Evolutionary conservation across 2,329 filamentous ascomycete species (phyloP), one percentile per base, ranked within the genome.

Genomic region (Epicoccum sorghinum): DNA sequence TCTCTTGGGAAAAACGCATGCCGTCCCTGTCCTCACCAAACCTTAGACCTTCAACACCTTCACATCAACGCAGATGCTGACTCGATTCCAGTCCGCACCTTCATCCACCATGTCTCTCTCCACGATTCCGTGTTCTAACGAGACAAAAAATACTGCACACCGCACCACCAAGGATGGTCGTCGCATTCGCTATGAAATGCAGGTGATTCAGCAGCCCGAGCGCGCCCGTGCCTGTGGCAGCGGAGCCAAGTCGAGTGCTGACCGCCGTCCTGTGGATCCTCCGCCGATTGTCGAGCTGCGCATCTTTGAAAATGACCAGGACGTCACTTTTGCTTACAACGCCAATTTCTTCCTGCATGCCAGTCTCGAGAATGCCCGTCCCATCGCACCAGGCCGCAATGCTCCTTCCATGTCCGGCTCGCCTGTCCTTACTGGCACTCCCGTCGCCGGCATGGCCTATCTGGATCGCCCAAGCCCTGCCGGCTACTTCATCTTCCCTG

Each of bases 401-500:
- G 10, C 83, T 82, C 49, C 73, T 6, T 27, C 86, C n/a, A 84
- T 89, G 9, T 85, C 86, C 44, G 88, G 86, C 53, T 87, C 89
- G 38, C 90, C 95, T 0, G 93, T 98, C 23, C 80, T 99, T 64
- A 98, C 93, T 0, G 95, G 95, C 61, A 93, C 96, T 66, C 92
- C 93, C 0, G 93, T 96, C 12, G 95, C 93, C 14, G 95, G 93
- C 53, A 96, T 97, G 84, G 93, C 93, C 23, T 97, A 98, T 71
- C 83, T 99, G 45, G 93, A 98, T 72, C 89, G 93, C 39, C 95
- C 95, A 1, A 77, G 74, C 2, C 85, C 84, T 18, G 86, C 86
- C 13, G 95, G 93, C 49, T 99, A 98, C 76, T 99, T 99, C 76
- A 90, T 99, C 74, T 99, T 99, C 73, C 95, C 95, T 3, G 95